These are phyloP conservation scores for Trichosporon faecale DNA, from an alignment of 1,284 basidiomycete species.

Conservation along the genomic window DNA sequence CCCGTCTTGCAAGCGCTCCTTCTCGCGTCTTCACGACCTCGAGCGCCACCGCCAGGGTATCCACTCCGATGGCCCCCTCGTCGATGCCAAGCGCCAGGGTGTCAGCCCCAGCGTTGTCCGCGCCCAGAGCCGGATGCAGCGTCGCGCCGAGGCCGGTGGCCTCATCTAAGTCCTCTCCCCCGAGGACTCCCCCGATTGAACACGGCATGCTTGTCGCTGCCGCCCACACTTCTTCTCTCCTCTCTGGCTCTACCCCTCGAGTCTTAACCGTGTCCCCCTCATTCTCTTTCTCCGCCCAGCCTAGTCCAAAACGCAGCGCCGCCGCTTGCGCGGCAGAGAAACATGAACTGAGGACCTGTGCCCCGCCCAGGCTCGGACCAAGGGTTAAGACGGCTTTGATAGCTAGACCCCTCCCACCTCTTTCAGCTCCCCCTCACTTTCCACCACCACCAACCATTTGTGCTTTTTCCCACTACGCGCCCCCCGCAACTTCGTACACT, in stretches of 20 bases:
- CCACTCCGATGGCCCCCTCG: slow-evolving; percentile 51
- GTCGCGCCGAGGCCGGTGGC: slow-evolving; percentile 42
- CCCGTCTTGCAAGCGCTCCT: slow-evolving; percentile 48
- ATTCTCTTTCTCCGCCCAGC: slow-evolving; percentile 20
- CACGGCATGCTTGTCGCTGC: slow-evolving; percentile 43
- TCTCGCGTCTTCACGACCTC: slow-evolving; percentile 53
- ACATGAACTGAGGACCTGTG: slow-evolving; percentile 32
- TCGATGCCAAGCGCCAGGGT: slow-evolving; percentile 50
- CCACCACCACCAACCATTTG: slow-evolving; percentile 16
- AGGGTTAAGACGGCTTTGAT: slow-evolving; percentile 46
- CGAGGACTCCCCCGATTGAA: slow-evolving; percentile 27
- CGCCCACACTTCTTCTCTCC: slow-evolving; percentile 16
- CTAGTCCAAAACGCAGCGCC: slow-evolving; percentile 50
- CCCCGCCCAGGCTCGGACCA: slow-evolving; percentile 47
- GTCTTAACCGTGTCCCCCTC: slow-evolving; percentile 39
- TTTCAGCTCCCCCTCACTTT: slow-evolving; percentile 4
- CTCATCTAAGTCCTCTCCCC: slow-evolving; percentile 35
- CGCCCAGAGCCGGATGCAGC: slow-evolving; percentile 46
- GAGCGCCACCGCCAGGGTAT: slow-evolving; percentile 54
- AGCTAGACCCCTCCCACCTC: slow-evolving; percentile 36
- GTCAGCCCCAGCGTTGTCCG: slow-evolving; percentile 47
- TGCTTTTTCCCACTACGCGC: slow-evolving; percentile 5
- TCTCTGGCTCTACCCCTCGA: slow-evolving; percentile 39
- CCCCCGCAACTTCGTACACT: slow-evolving; percentile 19
- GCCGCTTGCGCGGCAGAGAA: slow-evolving; percentile 41